Base-by-base conservation (phyloP, 2,329 filamentous ascomycete genomes). In the Emmonsiellopsis sp. region DNA sequence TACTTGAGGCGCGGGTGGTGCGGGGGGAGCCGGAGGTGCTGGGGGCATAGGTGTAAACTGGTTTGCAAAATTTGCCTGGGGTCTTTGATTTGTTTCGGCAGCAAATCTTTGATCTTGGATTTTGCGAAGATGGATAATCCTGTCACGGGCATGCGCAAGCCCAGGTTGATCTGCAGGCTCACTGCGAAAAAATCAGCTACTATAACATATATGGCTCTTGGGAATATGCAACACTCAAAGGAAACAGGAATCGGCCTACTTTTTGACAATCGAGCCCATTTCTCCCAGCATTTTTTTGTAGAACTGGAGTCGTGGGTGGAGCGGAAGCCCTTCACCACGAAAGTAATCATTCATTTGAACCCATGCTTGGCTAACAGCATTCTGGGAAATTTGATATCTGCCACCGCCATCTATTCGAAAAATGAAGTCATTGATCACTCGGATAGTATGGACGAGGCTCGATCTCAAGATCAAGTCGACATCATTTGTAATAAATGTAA, bases 381-480 rank as follows among this genome's bases (percentile, higher is more conserved):
- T 66, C 43, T 61, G 63, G 61, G 55, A 54, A 48, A 37, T 16
- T 37, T 38, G 15, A 65, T 16, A 56, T 38, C 41, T 52, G 43
- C 58, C 53, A 41, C 41, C 59, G 56, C 49, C 48, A 65, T 61
- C 67, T 73, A 73, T 58, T 34, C 65, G 63, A 41, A 68, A 73
- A 48, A 79, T 72, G 59, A 75, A 71, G 7, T 69, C 65, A 54
- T 74, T 69, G 37, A 80, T 70, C 59, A 78, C 76, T 43, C 76
- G 69, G 15, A 81, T 67, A 1, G 79, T 82, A 58, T 73, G 72
- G 26, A 70, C 66, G 47, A 82, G 64, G 59, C 76, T 81, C 4
- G 68, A 66, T 31, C 74, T 70, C 30, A 76, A 70, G 10, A 59
- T 51, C 44, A 79, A 62, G 34, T 72, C 70, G 30, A 82, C 60